Evolutionary conservation across 192 early-diverging fungal species (phyloP).

Genomic region (Endogone sp.): DNA sequence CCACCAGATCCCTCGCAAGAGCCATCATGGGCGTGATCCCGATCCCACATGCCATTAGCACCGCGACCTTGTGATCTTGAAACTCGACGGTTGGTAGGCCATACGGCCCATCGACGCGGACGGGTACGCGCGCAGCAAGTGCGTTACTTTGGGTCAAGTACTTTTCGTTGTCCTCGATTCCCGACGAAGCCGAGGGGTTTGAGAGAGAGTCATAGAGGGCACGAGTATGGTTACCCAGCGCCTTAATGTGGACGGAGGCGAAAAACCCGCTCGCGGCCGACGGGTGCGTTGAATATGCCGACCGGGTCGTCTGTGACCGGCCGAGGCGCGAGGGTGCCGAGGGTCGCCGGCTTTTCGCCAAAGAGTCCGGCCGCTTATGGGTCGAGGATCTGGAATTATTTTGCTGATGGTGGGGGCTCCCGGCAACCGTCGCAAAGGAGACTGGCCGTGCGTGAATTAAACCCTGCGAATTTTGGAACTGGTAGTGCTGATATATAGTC

Average conservation of each 20-base stretch:
- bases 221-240: conserved; percentile 25
- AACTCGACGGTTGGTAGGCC: conserved; percentile 28
- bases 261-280: conserved; percentile 1
- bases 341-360: no score
- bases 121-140: background rate
- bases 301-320: no score
- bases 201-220: conserved; percentile 8
- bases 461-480: background rate
- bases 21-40: conserved; percentile 38
- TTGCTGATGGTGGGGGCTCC: background rate
- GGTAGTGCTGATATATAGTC: background rate
- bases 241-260: conserved; percentile 33
- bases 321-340: no score
- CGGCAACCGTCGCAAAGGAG: background rate
- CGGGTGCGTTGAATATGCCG: background rate
- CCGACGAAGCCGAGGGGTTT: background rate
- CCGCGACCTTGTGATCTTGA: conserved; percentile 21
- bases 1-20: conserved; percentile 31
- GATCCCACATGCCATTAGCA: conserved; percentile 28
- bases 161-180: background rate
- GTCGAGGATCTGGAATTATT: background rate
- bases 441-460: background rate
- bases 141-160: background rate
- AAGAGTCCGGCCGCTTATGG: background rate
- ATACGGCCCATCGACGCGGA: conserved; percentile 38